phyloP scores from a whole-genome alignment of 805 yeast genomes.

The Metschnikowia dekortorum region DNA sequence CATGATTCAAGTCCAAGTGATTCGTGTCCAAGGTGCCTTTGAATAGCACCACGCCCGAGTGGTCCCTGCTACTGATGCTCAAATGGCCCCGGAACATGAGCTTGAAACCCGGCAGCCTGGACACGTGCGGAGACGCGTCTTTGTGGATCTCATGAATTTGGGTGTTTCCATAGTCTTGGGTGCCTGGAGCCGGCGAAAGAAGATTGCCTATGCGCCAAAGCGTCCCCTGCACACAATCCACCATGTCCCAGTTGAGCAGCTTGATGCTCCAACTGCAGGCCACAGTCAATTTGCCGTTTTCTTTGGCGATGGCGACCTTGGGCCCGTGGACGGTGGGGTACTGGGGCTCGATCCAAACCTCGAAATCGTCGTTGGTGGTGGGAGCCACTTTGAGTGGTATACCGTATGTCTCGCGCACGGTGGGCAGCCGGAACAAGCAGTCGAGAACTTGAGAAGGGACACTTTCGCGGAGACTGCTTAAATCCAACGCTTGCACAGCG shows the following conservation, averaged over 20 bases:
- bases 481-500: neutral
- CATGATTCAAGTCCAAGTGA: slow-evolving; percentile 29
- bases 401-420: slow-evolving; percentile 23
- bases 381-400: slow-evolving; percentile 23
- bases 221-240: slow-evolving; percentile 19
- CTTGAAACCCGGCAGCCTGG: slow-evolving; percentile 15
- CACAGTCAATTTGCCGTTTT: slow-evolving; percentile 4
- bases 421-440: slow-evolving; percentile 18
- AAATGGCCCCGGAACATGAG: slow-evolving; percentile 25
- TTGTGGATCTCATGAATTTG: slow-evolving; percentile 23
- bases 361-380: slow-evolving; percentile 10
- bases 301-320: slow-evolving; percentile 15
- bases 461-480: slow-evolving; percentile 17
- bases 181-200: slow-evolving; percentile 21
- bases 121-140: neutral
- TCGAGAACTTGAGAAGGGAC: slow-evolving; percentile 27
- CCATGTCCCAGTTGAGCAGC: slow-evolving; percentile 20
- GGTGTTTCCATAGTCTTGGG: slow-evolving; percentile 25
- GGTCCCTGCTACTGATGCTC: slow-evolving; percentile 12
- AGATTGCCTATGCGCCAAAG: slow-evolving; percentile 26
- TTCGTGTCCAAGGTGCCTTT: slow-evolving; percentile 28
- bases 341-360: slow-evolving; percentile 30
- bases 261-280: slow-evolving; percentile 24
- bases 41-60: slow-evolving; percentile 21
- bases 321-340: slow-evolving; percentile 30